phyloP scores from a whole-genome alignment of 106 monocot species.

The Dioscorea alata region DNA sequence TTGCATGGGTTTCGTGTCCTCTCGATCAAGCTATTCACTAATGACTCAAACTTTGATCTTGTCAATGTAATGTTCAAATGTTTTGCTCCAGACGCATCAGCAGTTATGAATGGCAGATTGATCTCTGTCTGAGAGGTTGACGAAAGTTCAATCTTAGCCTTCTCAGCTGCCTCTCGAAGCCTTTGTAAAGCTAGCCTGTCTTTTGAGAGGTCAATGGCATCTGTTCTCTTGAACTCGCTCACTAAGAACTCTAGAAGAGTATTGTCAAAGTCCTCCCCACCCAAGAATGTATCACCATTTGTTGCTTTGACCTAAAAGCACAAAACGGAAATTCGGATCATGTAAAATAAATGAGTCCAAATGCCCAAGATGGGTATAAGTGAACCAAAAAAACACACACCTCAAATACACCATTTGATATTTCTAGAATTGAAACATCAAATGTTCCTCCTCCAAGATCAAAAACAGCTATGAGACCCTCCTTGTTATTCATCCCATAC shows the following conservation, averaged over 20 bases:
- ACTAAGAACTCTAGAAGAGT: constrained; percentile 30
- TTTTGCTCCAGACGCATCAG: constrained; percentile 48
- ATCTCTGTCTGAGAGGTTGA: constrained; percentile 44
- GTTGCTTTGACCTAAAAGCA: constrained; percentile 35
- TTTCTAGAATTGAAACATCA: constrained; percentile 65
- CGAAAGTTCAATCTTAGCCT: constrained; percentile 44
- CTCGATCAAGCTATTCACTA: constrained; percentile 43
- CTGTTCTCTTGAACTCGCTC: constrained; percentile 41
- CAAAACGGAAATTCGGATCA: background rate
- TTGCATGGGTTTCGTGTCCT: constrained; percentile 41
- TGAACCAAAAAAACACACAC: constrained; percentile 8
- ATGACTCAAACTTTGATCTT: constrained; percentile 51
- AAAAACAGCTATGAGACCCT: constrained; percentile 63
- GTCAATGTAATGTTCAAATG: constrained; percentile 51
- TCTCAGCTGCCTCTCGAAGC: constrained; percentile 41
- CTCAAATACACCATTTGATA: constrained; percentile 71
- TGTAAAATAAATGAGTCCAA: background rate
- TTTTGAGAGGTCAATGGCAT: constrained; percentile 35
- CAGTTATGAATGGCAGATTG: constrained; percentile 48
- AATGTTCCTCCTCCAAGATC: constrained; percentile 75
- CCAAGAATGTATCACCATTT: constrained; percentile 45
- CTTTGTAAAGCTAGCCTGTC: constrained; percentile 30
- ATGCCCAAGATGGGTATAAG: background rate
- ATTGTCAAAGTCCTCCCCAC: constrained; percentile 45
- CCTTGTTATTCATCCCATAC: constrained; percentile 53